A percentile compares a stretch with the other conserved stretches of the same genome.
These are phyloP conservation scores for Bidens hawaiensis DNA, from an alignment of 140 eudicot genomes.

Conservation along the genomic window DNA sequence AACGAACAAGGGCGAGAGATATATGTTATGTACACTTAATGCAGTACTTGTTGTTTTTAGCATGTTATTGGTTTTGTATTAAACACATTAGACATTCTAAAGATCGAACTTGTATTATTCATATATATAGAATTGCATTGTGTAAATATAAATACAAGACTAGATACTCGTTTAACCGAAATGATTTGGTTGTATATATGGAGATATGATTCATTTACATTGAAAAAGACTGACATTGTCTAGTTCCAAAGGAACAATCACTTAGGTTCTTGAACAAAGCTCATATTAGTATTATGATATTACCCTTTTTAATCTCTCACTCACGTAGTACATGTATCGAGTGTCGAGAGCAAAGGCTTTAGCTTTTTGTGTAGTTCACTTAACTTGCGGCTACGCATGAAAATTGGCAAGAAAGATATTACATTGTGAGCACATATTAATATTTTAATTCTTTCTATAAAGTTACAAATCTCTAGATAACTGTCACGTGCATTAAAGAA, in stretches of 20 bases:
- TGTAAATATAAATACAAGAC: neutral
- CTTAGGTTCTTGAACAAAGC: constrained; percentile 20
- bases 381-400: constrained; percentile 36
- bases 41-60: neutral
- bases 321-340: neutral
- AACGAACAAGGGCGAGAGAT: neutral
- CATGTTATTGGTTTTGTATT: neutral
- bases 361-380: constrained; percentile 35
- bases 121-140: neutral
- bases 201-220: constrained; percentile 16
- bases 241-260: constrained; percentile 34
- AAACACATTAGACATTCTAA: too few species aligned
- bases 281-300: neutral
- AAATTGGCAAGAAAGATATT: constrained; percentile 23
- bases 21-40: neutral
- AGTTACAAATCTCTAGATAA: constrained; percentile 12
- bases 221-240: constrained; percentile 20
- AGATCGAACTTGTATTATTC: neutral
- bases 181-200: constrained; percentile 9
- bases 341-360: constrained; percentile 20
- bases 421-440: constrained; percentile 12
- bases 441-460: constrained; percentile 16
- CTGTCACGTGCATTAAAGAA: neutral
- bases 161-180: neutral
- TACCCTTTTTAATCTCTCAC: constrained; percentile 6